Base-by-base conservation (phyloP, 495 filamentous ascomycete species). In the Penicillium coprophilum region DNA sequence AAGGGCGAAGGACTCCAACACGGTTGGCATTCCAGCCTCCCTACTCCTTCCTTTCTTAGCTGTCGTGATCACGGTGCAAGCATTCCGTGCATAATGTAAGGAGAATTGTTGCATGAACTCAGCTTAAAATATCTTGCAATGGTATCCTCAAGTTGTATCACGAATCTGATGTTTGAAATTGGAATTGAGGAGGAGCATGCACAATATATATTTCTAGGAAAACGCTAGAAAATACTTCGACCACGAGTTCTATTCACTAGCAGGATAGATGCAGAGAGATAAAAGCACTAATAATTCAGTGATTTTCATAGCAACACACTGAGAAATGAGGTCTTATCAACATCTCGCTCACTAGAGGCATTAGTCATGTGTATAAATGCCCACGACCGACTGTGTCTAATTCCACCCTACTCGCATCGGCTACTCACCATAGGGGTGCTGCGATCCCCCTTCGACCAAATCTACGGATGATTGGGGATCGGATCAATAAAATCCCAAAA, bases 1-100 rank as follows among this genome's bases (percentile, higher is more conserved):
- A 7, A 46, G 51, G 52, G 39, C 5, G 12, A 4, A 10, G 24
- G 17, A 19, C 39, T 30, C 17, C 20, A 34, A 2, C 17, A 27
- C 10, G 9, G 15, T 13, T 15, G 41, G 30, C 43, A 56, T 56
- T 50, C 54, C 54, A 41, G 32, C 36, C 38, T 31, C 38, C 40
- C 38, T 31, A 30, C 23, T 36, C 54, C 46, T 56, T 44, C 36
- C 54, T 46, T 56, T 44, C 36, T 40, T 41, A 6, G 20, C 24
- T 41, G 34, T 41, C 10, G 34, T 47, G 49, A 24, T 46, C 15
- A 6, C 36, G 9, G 34, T 19, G 27, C 24, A 13, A 39, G 17
- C 54, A 56, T 56, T 50, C 54, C 54, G 17, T 13, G 5, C 3
- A 38, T 50, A 8, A 56, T 30, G 45, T 9, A 40, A 49, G 41